Base-by-base conservation (phyloP, 2,329 filamentous ascomycete species). In the Verticillium klebahnii region DNA sequence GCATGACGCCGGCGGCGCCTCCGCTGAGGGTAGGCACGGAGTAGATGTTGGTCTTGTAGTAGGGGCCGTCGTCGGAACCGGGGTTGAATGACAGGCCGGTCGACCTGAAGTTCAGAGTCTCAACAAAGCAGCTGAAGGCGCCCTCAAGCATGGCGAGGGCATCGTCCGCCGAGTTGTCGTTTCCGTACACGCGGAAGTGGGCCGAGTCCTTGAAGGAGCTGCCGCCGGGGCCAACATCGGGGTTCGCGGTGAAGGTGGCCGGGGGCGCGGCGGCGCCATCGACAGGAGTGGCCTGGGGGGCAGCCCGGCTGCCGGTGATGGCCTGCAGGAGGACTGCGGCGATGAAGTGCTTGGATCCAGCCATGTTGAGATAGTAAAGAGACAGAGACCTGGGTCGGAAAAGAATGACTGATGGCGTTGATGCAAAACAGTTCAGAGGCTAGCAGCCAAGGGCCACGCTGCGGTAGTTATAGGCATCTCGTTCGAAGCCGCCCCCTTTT, bases 1-100 rank as follows among this genome's bases (percentile, higher is more conserved):
- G 74, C 65, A 78, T 80, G 29, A 78, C 73, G 19, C 76, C 78
- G 5, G 80, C 78, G 1, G 78, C 78, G 9, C 70, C 72, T 52
- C 45, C 45, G 0, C 71, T 66, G 3, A 82, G 63, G 0, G 62
- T 65, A 9, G 66, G 68, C 25, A 81, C 75, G 1, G 72, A 69
- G 68, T 81, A 83, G 39, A 81, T 61, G 63, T 82, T 82, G 56
- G 76, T 75, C 69, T 83, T 83, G 65, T 75, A 75, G 63, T 68
- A 80, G 0, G 78, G 75, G 0, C 78, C 78, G 55, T 69, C 67
- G 36, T 75, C 72, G 11, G 67, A 66, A 2, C 67, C 69, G 1
- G 70, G 66, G 58, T 74, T 74, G 61, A 71, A 76, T 0, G 74
- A 75, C 8, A 77, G 67, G 12, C 75, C 77, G 0, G 77, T 68